Evolutionary conservation across 176 grass and related monocot genomes (phyloP).

Genomic region (Carex pumila): DNA sequence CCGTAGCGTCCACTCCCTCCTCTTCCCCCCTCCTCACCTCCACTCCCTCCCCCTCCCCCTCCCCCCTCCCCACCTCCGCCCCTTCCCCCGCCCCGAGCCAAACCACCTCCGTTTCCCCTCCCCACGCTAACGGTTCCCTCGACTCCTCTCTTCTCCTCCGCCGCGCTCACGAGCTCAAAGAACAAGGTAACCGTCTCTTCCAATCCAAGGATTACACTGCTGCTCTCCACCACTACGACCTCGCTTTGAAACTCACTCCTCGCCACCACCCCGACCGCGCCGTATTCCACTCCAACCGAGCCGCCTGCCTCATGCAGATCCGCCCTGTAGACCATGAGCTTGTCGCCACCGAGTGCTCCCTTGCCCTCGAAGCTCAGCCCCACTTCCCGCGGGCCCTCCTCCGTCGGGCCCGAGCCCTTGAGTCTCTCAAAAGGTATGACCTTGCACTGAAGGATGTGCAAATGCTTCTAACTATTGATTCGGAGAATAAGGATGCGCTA

Average conservation of each 20-base stretch:
- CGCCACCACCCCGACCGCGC: constrained; percentile 69
- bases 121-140: constrained; percentile 14
- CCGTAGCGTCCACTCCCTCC: not conserved
- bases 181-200: constrained; percentile 91
- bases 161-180: constrained; percentile 85
- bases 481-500: constrained; percentile 51
- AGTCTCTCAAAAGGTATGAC: constrained; percentile 69
- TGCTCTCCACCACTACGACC: constrained; percentile 86
- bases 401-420: constrained; percentile 73
- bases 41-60: not conserved
- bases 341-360: constrained; percentile 80
- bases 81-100: not conserved
- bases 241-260: constrained; percentile 71
- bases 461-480: constrained; percentile 58
- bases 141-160: constrained; percentile 45
- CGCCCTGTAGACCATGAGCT: constrained; percentile 74
- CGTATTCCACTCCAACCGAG: constrained; percentile 93
- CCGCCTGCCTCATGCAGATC: constrained; percentile 94
- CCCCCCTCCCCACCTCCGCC: constrained; percentile 1
- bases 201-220: constrained; percentile 70
- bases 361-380: constrained; percentile 79
- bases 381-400: constrained; percentile 87
- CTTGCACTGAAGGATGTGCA: constrained; percentile 81
- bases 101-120: constrained; percentile 10
- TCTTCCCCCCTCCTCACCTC: not conserved